Base-by-base conservation (phyloP, 441 rosid genomes). In the Dalechampia spathulata region DNA sequence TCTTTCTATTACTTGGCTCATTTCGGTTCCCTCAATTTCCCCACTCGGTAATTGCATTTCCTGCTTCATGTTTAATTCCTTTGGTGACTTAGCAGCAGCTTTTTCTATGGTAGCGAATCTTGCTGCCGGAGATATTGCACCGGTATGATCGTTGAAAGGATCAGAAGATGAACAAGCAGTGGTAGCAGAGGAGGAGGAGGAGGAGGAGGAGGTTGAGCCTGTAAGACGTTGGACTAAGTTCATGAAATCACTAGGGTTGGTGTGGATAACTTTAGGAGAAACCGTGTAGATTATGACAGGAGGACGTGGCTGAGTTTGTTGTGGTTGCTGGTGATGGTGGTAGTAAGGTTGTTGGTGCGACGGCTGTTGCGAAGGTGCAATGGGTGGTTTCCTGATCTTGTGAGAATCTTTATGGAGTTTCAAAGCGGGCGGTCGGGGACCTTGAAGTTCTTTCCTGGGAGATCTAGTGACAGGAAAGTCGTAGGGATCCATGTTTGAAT, bases 251-350 rank as follows among this genome's bases (percentile, higher is more conserved):
- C 57, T 72, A 0, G 93, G 90, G 41, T 81, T 74, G 0, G 93
- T 87, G 62, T 83, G 90, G 52, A 87, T 87, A 36, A 87, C 64
- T 64, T 81, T 87, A 1, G 96, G 96, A 7, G 85, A 79, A 58
- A 80, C 83, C 11, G 96, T 83, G 80, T 88, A 88, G 61, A 90
- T 90, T 53, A 90, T 84, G 44, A 90, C 93, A 2, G 97, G 97
- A 4, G 77, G 86, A 0, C 85, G 86, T 6, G 74, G 78, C 9
- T 63, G 74, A 5, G 58, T 52, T 32, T 44, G 58, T 10, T 53
- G 58, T 32, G 39, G 58, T 10, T 53, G 58, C 13, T 67, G 73
- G 0, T 48, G 62, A 0, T 39, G 38, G 38, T 34, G 6, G 6
- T 34, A 12, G 10, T 49, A 30, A 3, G 4, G 34, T 30, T 30